Conservation (phyloP, 2,329 filamentous ascomycete genomes). For the Penicillium oxalicum region DNA sequence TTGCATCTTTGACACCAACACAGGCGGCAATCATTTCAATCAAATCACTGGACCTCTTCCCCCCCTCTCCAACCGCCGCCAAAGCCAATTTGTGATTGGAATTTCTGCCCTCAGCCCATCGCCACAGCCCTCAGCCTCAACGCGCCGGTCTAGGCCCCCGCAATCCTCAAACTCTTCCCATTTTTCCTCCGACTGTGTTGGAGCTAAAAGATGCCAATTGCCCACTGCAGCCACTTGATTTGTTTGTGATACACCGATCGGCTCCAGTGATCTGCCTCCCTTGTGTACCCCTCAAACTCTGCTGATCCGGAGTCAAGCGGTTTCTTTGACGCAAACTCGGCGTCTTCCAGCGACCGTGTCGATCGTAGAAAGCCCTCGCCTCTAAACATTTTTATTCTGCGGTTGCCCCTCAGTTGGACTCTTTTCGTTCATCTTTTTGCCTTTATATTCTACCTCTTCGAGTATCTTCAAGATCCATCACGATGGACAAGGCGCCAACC, state of each 20-base stretch:
- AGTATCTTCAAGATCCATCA: neutral
- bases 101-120: no score
- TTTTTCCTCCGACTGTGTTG: neutral
- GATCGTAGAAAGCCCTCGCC: neutral
- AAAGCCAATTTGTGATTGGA: no score
- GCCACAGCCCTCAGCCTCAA: neutral
- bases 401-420: neutral
- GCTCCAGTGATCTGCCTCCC: neutral
- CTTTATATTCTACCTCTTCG: neutral
- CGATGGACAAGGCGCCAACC: constrained; percentile 8
- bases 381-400: neutral
- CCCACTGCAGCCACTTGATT: constrained; percentile 4
- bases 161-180: neutral
- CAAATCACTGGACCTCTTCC: no score
- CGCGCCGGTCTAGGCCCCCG: no score
- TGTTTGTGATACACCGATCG: neutral
- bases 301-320: no score
- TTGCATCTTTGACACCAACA: no score
- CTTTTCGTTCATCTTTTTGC: neutral
- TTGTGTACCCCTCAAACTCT: no score
- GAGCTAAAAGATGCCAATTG: constrained; percentile 16
- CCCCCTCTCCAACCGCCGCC: no score
- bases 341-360: neutral
- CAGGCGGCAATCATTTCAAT: no score
- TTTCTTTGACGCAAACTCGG: no score